Evolutionary conservation across 495 filamentous ascomycete genomes (phyloP), one percentile per base, ranked within the genome.

Genomic region (Emericellopsis terricola): DNA sequence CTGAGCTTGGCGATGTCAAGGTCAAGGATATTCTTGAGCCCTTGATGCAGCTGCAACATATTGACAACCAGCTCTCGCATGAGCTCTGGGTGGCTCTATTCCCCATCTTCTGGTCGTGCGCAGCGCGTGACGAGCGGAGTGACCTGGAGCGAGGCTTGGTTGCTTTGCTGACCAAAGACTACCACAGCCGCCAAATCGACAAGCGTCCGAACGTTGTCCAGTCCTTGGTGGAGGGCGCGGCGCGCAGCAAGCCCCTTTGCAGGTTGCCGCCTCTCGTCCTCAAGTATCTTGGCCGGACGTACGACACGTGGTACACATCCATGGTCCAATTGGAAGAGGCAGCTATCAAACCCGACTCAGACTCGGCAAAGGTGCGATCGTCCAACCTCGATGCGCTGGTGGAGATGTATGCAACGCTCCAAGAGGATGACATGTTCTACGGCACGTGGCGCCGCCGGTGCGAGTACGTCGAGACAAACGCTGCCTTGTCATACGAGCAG

Each of bases 391-490:
- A 99, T 51, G 89, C 91, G 2, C 53, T 99, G 16, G 71, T 92
- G 6, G 86, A 94, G 41, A 62, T 94, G 9, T 99, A 96, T 48
- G 71, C 82, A 5, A 71, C 74, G 2, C 60, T 99, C 15, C 76
- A 86, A 41, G 91, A 99, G 48, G 85, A 94, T 32, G 91, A 99
- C 49, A 67, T 99, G 32, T 99, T 94, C 59, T 96, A 96, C 38
- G 91, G 91, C 3, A 87, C 85, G 11, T 99, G 91, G 91, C 76
- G 91, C 36, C 76, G 91, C 27, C 76, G 91, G 26, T 91, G 82
- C 48, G 80, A 89, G 44, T 99, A 89, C 46, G 74, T 94, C 4
- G 91, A 96, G 56, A 94, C 87, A 8, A 99, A 96, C 44, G 78
- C 87, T 16, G 91, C 85, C 0, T 58, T 99, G 7, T 99, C 91